A percentile compares a stretch with the other conserved stretches of the same genome.
These are phyloP conservation scores for Aquilaria agallochum DNA, from an alignment of 441 rosid species.

Conservation along the genomic window DNA sequence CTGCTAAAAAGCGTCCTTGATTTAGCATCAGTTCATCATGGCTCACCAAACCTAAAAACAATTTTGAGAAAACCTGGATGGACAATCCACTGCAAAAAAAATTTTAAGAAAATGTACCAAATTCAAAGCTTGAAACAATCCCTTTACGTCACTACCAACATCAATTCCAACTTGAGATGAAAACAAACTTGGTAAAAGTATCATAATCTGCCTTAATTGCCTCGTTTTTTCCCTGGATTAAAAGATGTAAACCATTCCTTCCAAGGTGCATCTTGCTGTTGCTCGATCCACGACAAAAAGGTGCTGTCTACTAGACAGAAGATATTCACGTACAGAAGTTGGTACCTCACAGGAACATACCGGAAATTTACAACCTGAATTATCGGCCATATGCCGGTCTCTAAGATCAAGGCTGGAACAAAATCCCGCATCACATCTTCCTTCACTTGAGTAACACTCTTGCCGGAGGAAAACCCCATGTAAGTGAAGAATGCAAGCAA, in stretches of 20 bases:
- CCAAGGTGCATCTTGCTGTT: constrained; percentile 96
- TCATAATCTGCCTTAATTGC: constrained; percentile 46
- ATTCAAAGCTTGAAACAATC: constrained; percentile 4
- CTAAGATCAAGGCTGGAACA: constrained; percentile 82
- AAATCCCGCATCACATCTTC: constrained; percentile 93
- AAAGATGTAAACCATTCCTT: constrained; percentile 74
- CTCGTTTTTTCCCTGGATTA: constrained; percentile 45
- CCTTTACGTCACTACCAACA: not conserved
- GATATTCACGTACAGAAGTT: constrained; percentile 86
- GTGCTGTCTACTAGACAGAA: constrained; percentile 94
- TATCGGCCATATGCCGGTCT: constrained; percentile 87
- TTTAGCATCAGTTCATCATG: no score
- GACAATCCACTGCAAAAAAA: no score
- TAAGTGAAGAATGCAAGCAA: constrained; percentile 82
- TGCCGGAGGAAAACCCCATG: constrained; percentile 87
- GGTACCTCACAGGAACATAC: constrained; percentile 85
- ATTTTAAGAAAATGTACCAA: not conserved
- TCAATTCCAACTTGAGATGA: constrained; percentile 2
- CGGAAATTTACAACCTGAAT: constrained; percentile 88
- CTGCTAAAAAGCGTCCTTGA: no score
- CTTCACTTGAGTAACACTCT: constrained; percentile 62
- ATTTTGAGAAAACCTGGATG: no score
- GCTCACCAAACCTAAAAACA: no score
- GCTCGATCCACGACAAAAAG: constrained; percentile 88
- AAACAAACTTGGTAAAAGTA: not conserved